Percentiles rank a stretch among this genome's conserved stretches.
phyloP scores from a whole-genome alignment of 345 rosid genomes.

The Brassica rapa region DNA sequence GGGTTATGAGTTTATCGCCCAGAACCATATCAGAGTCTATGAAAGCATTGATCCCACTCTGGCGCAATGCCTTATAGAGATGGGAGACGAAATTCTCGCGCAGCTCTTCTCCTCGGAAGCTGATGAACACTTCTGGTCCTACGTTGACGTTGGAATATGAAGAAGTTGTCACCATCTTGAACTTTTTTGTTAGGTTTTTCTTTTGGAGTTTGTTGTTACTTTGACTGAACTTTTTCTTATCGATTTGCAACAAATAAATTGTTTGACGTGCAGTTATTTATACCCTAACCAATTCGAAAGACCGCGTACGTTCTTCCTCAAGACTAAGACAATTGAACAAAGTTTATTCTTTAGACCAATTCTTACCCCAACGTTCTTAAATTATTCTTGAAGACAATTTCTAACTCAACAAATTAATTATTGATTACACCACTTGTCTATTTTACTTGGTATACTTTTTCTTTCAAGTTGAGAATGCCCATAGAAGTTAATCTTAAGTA shows the following conservation, averaged over 20 bases:
- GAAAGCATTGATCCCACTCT: neutral
- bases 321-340: neutral
- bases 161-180: neutral
- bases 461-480: neutral
- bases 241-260: neutral
- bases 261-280: neutral
- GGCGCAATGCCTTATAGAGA: neutral
- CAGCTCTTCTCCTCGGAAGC: neutral
- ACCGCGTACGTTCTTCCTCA: neutral
- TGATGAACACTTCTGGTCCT: neutral
- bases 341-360: neutral
- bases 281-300: neutral
- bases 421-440: neutral
- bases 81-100: neutral
- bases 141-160: neutral
- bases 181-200: neutral
- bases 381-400: neutral
- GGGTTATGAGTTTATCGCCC: neutral
- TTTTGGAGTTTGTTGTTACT: neutral
- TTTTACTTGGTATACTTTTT: neutral
- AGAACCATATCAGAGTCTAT: neutral
- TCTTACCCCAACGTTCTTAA: neutral
- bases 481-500: too few relatives aligned
- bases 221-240: neutral
- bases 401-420: neutral